A percentile compares a stretch with the other conserved stretches of the same genome.
phyloP scores from a whole-genome alignment of 306 rosid genomes.

The Morella rubra region DNA sequence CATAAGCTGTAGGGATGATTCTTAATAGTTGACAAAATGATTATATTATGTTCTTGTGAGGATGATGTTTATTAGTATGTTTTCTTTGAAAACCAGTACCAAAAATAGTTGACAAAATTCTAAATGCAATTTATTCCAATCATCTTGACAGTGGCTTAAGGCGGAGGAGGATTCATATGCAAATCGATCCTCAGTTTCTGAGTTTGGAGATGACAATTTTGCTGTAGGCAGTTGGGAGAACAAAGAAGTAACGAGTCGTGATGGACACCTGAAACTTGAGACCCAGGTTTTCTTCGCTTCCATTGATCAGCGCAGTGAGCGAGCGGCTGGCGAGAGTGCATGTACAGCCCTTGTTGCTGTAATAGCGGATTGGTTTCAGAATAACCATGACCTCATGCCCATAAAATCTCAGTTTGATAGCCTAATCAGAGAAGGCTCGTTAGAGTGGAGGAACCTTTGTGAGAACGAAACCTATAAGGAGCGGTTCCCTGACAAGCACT shows the following conservation, averaged over 20 bases:
- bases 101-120: conserved; percentile 18
- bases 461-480: conserved; percentile 76
- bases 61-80: background rate
- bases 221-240: conserved; percentile 93
- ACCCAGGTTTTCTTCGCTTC: conserved; percentile 93
- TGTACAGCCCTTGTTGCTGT: conserved; percentile 98
- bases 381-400: conserved; percentile 74
- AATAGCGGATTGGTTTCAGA: conserved; percentile 94
- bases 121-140: conserved; percentile 18
- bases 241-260: conserved; percentile 85
- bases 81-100: conserved; percentile 5
- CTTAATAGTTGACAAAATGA: conserved; percentile 5
- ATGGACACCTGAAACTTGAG: conserved; percentile 86
- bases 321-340: conserved; percentile 99
- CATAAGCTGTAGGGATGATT: background rate
- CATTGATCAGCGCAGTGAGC: conserved; percentile 94
- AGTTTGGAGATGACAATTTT: conserved; percentile 94
- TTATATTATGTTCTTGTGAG: no score
- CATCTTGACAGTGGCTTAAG: conserved; percentile 55
- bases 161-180: conserved; percentile 80
- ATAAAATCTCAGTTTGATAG: conserved; percentile 94
- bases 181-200: conserved; percentile 77
- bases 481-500: conserved; percentile 93
- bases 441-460: conserved; percentile 93
- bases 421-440: conserved; percentile 89